phyloP scores from a whole-genome alignment of 192 early-diverging fungal species.

The Allomyces javanicus region DNA sequence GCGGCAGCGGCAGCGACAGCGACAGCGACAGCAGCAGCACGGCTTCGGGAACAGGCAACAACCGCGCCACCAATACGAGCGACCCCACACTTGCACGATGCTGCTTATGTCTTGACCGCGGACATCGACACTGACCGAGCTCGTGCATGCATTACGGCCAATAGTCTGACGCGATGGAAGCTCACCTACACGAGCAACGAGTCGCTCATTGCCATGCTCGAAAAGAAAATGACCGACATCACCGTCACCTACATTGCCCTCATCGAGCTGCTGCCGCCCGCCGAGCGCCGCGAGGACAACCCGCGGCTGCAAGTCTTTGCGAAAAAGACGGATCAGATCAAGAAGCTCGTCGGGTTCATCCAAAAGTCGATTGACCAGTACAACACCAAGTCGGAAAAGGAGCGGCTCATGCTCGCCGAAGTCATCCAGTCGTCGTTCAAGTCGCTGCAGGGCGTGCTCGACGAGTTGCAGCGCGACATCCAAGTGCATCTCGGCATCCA shows the following conservation, averaged over 20 bases:
- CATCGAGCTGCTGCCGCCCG: neutral
- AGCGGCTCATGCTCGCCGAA: neutral
- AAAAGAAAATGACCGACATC: conserved; percentile 1
- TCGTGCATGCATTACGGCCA: no score
- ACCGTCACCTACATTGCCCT: neutral
- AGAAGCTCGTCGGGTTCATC: neutral
- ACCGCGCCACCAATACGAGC: no score
- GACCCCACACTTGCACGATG: no score
- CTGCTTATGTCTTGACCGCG: no score
- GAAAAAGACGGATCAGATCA: neutral
- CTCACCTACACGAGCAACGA: neutral
- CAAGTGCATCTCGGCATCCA: neutral
- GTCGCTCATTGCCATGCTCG: neutral
- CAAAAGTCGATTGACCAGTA: neutral
- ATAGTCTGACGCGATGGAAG: neutral
- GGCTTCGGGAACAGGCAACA: no score
- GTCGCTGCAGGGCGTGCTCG: neutral
- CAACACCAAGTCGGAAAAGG: neutral
- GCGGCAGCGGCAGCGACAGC: no score
- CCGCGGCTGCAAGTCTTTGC: neutral
- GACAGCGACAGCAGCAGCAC: no score
- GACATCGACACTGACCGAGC: no score
- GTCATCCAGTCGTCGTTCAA: neutral
- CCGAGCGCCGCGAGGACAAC: neutral
- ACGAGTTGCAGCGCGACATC: neutral